Conservation (phyloP, 208 protist genomes). For the Trypanosoma melophagium region DNA sequence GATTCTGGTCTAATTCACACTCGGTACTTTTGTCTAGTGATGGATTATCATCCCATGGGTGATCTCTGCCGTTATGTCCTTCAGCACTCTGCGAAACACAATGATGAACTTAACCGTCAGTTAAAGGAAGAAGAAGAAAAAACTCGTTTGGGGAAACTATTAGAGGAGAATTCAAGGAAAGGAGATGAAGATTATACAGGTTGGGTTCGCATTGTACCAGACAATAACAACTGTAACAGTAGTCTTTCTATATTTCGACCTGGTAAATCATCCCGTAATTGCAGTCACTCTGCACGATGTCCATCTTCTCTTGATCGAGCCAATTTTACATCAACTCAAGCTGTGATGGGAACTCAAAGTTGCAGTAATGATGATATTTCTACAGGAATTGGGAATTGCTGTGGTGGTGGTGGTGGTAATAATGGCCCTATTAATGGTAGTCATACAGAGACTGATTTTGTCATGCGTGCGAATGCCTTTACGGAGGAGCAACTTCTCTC, state of each 20-base stretch:
- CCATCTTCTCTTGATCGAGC: neutral
- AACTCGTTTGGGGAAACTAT: neutral
- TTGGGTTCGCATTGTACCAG: constrained; percentile 4
- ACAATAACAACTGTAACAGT: neutral
- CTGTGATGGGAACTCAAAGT: neutral
- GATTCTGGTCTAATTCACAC: constrained; percentile 30
- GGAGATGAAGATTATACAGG: neutral
- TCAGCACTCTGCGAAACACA: constrained; percentile 27
- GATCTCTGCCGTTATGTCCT: constrained; percentile 75
- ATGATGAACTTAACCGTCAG: constrained; percentile 14
- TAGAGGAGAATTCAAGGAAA: constrained; percentile 1
- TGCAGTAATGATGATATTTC: constrained; percentile 1
- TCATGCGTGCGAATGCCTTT: constrained; percentile 45
- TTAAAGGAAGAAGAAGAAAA: constrained; percentile 15
- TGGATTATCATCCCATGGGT: constrained; percentile 81
- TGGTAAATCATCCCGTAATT: neutral
- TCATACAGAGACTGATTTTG: constrained; percentile 18
- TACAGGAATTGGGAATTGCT: neutral
- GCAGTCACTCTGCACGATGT: neutral
- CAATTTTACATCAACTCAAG: neutral
- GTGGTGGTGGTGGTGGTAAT: neutral
- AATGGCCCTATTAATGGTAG: neutral
- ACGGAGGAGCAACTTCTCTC: constrained; percentile 74
- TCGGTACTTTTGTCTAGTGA: constrained; percentile 79
- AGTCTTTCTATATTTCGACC: constrained; percentile 15